Base-by-base conservation (phyloP, 2,329 filamentous ascomycete species). In the Venturia aucupariae region DNA sequence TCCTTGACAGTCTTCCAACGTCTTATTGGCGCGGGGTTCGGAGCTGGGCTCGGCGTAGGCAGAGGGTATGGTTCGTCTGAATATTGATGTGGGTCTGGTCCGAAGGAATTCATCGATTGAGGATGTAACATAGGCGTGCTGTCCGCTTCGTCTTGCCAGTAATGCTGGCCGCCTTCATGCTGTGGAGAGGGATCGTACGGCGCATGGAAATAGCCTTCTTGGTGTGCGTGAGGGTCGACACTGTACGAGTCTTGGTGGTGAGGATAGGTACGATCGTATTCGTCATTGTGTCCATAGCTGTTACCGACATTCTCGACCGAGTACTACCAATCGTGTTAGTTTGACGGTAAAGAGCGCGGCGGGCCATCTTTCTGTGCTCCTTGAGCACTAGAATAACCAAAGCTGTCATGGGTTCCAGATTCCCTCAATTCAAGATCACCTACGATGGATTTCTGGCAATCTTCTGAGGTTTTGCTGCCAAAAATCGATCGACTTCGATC, bases 1-100 rank as follows among this genome's bases (percentile, higher is more conserved):
- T 97, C 91, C 78, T 97, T 99, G 60, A 99, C 93, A 0, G 94
- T 99, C 81, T 97, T 99, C 90, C 91, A 97, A 74, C 94, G 84
- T 75, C 90, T 88, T 69, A 97, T 86, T 4, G 35, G 57, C 19
- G 83, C 84, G 64, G 81, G 84, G 68, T 80, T 81, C 24, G 82
- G 80, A 64, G 81, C 80, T 66, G 79, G 79, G 67, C 73, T 68
- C 15, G 77, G 75, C 39, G 77, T 73, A 65, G 80, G 77, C 66
- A 76, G 77, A 15, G 69, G 19, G 70, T 19, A 38, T 59, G 46
- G 70, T 69, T 60, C 71, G 70, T 22, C 68, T 67, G 22, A 71
- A 57, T 70, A 71, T 67, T 24, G 77, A 74, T 78, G 74, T 13
- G 83, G 82, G 74, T 89, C 84, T 41, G 84, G 84, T 2, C 85